These are phyloP conservation scores for Leucocoprinus leucothites DNA, from an alignment of 768 basidiomycete species.

Conservation along the genomic window DNA sequence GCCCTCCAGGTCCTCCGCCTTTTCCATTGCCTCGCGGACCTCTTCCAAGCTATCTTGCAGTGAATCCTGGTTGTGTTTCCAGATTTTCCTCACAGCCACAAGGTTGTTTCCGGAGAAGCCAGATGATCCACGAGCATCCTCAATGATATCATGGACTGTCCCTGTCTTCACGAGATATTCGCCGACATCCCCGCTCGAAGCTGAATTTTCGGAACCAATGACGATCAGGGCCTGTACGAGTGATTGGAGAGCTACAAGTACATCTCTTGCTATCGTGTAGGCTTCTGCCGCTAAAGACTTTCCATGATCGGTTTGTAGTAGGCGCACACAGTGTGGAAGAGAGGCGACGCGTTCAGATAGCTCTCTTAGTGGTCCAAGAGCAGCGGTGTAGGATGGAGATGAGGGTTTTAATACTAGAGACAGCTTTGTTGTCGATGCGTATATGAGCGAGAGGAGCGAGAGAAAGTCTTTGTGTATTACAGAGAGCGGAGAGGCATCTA, in stretches of 20 bases:
- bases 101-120: constrained; percentile 56
- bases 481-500: constrained; percentile 24
- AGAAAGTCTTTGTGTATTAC: constrained; percentile 53
- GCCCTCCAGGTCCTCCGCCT: constrained; percentile 28
- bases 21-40: constrained; percentile 46
- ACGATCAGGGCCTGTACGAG: constrained; percentile 42
- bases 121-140: constrained; percentile 40
- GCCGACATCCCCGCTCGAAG: background rate
- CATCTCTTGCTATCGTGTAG: constrained; percentile 31
- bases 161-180: constrained; percentile 57
- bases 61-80: constrained; percentile 49
- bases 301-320: constrained; percentile 46
- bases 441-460: constrained; percentile 55
- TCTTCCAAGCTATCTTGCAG: constrained; percentile 63
- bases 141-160: constrained; percentile 59
- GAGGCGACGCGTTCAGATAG: constrained; percentile 45
- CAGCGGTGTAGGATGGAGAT: constrained; percentile 48
- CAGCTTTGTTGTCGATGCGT: constrained; percentile 55
- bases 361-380: constrained; percentile 50
- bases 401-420: constrained; percentile 61
- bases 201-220: background rate
- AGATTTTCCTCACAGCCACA: constrained; percentile 51
- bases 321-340: constrained; percentile 45
- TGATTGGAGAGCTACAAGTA: constrained; percentile 40
- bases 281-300: constrained; percentile 44